Conservation (phyloP, 768 basidiomycete species). For the Boletus subparvulus region DNA sequence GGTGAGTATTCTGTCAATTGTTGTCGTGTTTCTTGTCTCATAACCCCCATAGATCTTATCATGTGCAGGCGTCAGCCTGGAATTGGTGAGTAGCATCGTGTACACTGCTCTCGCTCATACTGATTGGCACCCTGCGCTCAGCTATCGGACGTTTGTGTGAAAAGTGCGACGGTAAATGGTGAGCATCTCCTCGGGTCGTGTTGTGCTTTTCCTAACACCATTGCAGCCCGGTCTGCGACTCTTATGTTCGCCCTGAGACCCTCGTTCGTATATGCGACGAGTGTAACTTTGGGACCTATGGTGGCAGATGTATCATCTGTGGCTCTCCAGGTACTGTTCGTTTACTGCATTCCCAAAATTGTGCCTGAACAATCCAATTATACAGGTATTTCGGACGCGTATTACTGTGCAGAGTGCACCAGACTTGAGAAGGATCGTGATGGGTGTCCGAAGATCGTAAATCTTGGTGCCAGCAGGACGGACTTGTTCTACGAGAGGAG, state of each 20-base stretch:
- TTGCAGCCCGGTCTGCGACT: conserved; percentile 93
- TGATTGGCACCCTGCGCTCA: conserved; percentile 31
- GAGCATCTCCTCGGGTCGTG: conserved; percentile 24
- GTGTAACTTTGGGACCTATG: conserved; percentile 98
- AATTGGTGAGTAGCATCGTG: conserved; percentile 62
- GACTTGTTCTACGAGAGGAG: conserved; percentile 91
- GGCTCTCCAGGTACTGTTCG: conserved; percentile 78
- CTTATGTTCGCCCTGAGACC: conserved; percentile 97
- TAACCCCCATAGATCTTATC: conserved; percentile 72
- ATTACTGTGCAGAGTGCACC: conserved; percentile 98
- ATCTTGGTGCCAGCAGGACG: conserved; percentile 91
- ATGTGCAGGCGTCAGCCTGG: conserved; percentile 99
- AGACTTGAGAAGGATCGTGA: conserved; percentile 95
- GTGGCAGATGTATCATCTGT: conserved; percentile 97
- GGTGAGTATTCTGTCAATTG: conserved; percentile 40
- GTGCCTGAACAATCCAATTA: not conserved
- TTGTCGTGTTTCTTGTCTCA: not conserved
- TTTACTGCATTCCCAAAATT: not conserved
- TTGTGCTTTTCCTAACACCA: not conserved
- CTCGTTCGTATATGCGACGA: conserved; percentile 98
- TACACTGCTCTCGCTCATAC: not conserved
- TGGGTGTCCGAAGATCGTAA: conserved; percentile 98
- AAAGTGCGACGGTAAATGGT: conserved; percentile 99
- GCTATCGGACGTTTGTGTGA: conserved; percentile 98
- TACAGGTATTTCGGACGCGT: conserved; percentile 95